Evolutionary conservation across 2,329 filamentous ascomycete species (phyloP).

Genomic region (Nemania sp.): DNA sequence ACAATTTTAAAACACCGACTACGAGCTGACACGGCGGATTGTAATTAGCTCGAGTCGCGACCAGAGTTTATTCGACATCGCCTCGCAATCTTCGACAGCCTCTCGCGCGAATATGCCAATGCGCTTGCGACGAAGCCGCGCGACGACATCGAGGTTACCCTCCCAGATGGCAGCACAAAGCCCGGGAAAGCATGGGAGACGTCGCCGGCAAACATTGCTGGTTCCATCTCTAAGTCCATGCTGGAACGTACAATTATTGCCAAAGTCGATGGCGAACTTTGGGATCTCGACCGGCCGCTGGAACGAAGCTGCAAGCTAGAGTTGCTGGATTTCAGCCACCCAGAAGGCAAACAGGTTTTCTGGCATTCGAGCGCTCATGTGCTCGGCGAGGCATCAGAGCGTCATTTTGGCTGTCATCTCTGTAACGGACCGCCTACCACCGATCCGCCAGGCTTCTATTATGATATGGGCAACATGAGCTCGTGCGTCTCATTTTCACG

Average conservation of each 20-base stretch:
- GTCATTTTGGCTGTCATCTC: slow-evolving; percentile 85
- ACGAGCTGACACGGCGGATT: no score
- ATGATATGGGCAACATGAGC: slow-evolving; percentile 73
- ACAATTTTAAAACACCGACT: no score
- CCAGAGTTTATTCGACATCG: no score
- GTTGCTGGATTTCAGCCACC: slow-evolving; percentile 75
- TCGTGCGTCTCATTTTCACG: no score
- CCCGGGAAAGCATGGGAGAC: slow-evolving; percentile 88
- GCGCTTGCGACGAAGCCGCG: slow-evolving; percentile 63
- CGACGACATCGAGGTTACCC: slow-evolving; percentile 72
- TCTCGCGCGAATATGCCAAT: slow-evolving; percentile 19
- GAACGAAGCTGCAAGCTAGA: slow-evolving; percentile 86
- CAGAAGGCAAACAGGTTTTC: slow-evolving; percentile 87
- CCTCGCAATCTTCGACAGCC: slow-evolving; percentile 43
- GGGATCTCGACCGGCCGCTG: slow-evolving; percentile 89
- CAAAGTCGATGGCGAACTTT: slow-evolving; percentile 70
- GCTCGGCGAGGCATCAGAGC: slow-evolving; percentile 91
- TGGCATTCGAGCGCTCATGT: slow-evolving; percentile 95
- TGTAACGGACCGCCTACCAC: slow-evolving; percentile 93
- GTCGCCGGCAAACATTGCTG: slow-evolving; percentile 77
- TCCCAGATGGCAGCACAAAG: slow-evolving; percentile 71
- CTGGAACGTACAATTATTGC: slow-evolving; percentile 87
- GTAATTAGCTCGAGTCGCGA: no score
- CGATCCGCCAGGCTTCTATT: slow-evolving; percentile 75
- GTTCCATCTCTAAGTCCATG: slow-evolving; percentile 80